Conservation (phyloP, 2,329 filamentous ascomycete species). For the Fusarium metavorans region DNA sequence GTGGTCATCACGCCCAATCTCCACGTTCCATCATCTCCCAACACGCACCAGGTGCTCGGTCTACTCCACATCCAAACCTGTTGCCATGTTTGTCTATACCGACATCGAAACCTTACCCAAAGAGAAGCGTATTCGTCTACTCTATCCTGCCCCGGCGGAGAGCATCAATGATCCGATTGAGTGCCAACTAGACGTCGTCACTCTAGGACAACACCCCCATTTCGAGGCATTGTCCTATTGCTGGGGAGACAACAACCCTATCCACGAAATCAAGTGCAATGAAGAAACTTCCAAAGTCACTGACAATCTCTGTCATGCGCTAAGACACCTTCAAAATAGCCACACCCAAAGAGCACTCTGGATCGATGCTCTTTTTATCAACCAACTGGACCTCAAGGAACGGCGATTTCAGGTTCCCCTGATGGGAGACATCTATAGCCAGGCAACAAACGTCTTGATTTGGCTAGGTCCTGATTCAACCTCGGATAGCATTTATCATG, state of each 20-base stretch:
- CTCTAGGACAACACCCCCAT: background rate
- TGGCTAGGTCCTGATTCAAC: conserved; percentile 1
- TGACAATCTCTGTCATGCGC: background rate
- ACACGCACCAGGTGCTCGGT: background rate
- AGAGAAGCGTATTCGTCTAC: background rate
- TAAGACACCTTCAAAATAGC: background rate
- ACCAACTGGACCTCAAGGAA: background rate
- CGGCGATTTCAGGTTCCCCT: background rate
- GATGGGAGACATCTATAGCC: background rate
- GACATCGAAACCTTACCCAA: background rate
- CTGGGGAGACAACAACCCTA: background rate
- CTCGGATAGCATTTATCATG: background rate
- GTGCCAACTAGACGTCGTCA: background rate
- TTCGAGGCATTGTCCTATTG: conserved; percentile 2
- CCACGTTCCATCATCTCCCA: background rate
- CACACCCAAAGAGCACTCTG: background rate
- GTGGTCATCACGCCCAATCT: too few species aligned
- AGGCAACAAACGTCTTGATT: background rate
- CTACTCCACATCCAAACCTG: background rate
- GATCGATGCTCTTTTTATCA: conserved; percentile 5
- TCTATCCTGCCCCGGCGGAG: background rate
- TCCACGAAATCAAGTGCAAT: background rate
- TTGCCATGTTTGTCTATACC: background rate
- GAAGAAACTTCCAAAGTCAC: background rate
- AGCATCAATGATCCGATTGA: background rate